Conservation (phyloP, 495 filamentous ascomycete genomes). For the Recurvomyces mirabilis region DNA sequence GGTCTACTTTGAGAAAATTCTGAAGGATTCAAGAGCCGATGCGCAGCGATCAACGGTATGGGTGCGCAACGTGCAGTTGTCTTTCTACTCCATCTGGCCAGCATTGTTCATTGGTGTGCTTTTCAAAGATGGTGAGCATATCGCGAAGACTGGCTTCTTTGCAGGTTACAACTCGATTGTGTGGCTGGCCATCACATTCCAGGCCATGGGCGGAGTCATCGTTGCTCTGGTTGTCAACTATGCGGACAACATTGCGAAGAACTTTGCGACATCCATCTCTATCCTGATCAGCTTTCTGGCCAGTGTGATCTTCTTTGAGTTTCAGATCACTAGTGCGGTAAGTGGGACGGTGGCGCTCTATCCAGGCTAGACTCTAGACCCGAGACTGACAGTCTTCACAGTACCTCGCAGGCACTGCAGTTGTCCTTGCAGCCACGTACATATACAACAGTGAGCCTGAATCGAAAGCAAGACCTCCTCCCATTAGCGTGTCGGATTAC, state of each 20-base stretch:
- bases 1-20: conserved; percentile 89
- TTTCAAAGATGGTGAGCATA: conserved; percentile 72
- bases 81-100: conserved; percentile 73
- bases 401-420: conserved; percentile 68
- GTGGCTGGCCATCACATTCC: conserved; percentile 71
- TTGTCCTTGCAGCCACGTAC: conserved; percentile 72
- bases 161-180: conserved; percentile 86
- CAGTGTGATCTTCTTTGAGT: conserved; percentile 75
- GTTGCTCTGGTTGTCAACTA: conserved; percentile 78
- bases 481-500: conserved; percentile 62
- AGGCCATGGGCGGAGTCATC: conserved; percentile 72
- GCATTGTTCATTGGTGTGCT: conserved; percentile 77
- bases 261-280: conserved; percentile 81
- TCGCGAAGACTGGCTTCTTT: conserved; percentile 78
- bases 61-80: conserved; percentile 88
- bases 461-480: conserved; percentile 43
- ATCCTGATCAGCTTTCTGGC: conserved; percentile 75
- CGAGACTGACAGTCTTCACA: conserved; percentile 29
- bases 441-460: conserved; percentile 50
- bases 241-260: conserved; percentile 80
- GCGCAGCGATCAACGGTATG: conserved; percentile 52
- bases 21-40: conserved; percentile 63
- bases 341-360: too few relatives aligned
- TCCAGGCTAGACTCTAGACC: too few relatives aligned
- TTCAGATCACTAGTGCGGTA: conserved; percentile 59